Base-by-base conservation (phyloP, 2,329 filamentous ascomycete genomes). In the Colletotrichum sp. region DNA sequence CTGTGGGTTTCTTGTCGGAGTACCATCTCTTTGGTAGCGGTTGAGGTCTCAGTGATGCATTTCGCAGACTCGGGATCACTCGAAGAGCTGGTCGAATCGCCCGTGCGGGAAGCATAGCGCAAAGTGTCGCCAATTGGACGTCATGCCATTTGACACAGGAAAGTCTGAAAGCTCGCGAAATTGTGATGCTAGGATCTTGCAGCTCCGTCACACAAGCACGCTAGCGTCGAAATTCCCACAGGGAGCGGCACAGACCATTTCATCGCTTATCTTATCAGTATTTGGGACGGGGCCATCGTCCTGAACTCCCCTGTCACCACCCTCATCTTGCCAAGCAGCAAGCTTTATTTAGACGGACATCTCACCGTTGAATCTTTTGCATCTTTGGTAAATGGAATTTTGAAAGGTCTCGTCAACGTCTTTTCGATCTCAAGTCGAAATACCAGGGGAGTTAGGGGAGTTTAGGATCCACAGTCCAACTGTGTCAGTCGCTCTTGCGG, bases 31-130 rank as follows among this genome's bases (percentile, higher is more conserved):
- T 62, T 30, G 69, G 49, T 18, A 49, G 18, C 39, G 28, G 30
- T 18, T 44, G 66, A 4, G 62, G 21, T 26, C 62, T 69, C 30
- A 57, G 7, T 13, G 28, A 30, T n/a, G 74, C 39, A 28, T 9
- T 28, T 64, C 26, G 60, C 8, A 71, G 32, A n/a, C 21, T 62
- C 26, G 44, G 69, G n/a, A 75, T 36, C 34, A 55, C 55, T 65
- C 77, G 77, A 24, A 72, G 62, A 36, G 77, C 78, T 65, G 72
- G 71, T 71, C 78, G 76, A 28, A 76, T 71, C 55, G 77, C 75
- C 77, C 79, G 79, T 74, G 77, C 76, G 68, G 75, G 76, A 75
- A 81, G 80, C 81, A 83, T 83, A 73, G 75, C 80, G 76, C 52
- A 63, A 10, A 63, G 39, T 71, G 24, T 71, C 68, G 67, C 59